A percentile compares a stretch with the other conserved stretches of the same genome.
Conservation (phyloP, 2,329 filamentous ascomycete species). For the Cordyceps farinosa region DNA sequence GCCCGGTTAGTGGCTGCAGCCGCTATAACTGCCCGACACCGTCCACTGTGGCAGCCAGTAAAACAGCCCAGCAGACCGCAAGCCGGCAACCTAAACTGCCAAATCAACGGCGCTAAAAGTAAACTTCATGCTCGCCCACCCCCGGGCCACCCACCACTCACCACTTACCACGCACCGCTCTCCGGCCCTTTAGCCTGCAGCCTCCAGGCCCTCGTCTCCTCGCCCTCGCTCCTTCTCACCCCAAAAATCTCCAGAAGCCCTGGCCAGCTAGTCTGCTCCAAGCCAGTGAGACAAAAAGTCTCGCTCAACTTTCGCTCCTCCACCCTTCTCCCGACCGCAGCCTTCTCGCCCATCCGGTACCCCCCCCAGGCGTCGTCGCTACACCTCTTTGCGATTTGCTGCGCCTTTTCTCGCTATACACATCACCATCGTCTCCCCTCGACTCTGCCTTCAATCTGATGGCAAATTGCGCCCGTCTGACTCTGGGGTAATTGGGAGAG, state of each 20-base stretch:
- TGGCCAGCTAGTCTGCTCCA: slow-evolving; percentile 1
- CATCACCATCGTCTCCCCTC: not conserved
- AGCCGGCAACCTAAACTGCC: not conserved
- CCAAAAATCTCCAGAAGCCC: not conserved
- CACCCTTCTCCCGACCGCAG: not conserved
- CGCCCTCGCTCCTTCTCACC: not conserved
- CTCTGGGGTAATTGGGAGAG: slow-evolving; percentile 19
- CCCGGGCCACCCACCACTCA: too few species aligned
- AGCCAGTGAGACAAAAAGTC: slow-evolving; percentile 14
- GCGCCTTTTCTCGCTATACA: not conserved
- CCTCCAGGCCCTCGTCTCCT: not conserved
- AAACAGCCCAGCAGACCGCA: too few species aligned
- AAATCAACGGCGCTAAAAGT: not conserved
- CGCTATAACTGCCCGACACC: not conserved
- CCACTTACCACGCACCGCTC: too few species aligned
- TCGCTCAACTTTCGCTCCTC: slow-evolving; percentile 11
- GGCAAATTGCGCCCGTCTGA: slow-evolving; percentile 7
- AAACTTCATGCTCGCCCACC: not conserved
- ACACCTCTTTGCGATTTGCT: not conserved
- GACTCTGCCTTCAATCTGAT: slow-evolving; percentile 7
- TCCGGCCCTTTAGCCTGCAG: too few species aligned
- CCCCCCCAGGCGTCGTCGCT: not conserved
- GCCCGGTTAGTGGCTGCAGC: too few species aligned
- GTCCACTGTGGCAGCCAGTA: too few species aligned
- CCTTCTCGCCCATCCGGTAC: not conserved